Percentiles rank a stretch among this genome's conserved stretches.
phyloP scores from a whole-genome alignment of 768 basidiomycete genomes.

The Tricholoma saponaceum region DNA sequence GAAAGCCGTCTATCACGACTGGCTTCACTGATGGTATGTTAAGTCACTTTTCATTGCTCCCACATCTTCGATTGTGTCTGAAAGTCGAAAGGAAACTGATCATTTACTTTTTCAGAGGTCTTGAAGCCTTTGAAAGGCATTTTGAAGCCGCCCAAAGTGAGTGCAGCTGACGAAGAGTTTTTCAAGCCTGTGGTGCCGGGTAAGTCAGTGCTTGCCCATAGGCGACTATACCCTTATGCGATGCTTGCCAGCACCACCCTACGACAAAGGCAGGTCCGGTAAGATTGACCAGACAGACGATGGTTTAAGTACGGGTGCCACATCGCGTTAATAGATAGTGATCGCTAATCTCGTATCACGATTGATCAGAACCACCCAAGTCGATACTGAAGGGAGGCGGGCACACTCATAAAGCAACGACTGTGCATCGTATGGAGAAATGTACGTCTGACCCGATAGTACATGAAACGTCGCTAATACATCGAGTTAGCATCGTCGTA shows the following conservation, averaged over 20 bases:
- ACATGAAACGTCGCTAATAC: neutral
- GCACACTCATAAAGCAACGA: slow-evolving; percentile 9
- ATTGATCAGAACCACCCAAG: slow-evolving; percentile 6
- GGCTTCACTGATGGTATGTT: slow-evolving; percentile 1
- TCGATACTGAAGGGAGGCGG: slow-evolving; percentile 13
- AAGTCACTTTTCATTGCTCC: neutral
- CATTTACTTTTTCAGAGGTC: slow-evolving; percentile 2
- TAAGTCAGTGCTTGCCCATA: neutral
- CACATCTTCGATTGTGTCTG: neutral
- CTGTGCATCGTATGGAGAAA: slow-evolving; percentile 14
- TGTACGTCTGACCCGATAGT: slow-evolving; percentile 12
- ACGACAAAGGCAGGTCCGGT: slow-evolving; percentile 8
- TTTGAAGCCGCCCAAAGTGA: slow-evolving; percentile 8
- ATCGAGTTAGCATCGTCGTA: slow-evolving; percentile 1
- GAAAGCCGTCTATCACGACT: slow-evolving; percentile 6
- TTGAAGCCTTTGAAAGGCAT: slow-evolving; percentile 11
- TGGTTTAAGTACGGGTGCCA: slow-evolving; percentile 9
- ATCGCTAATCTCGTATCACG: slow-evolving; percentile 7
- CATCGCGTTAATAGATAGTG: neutral
- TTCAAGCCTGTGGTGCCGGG: slow-evolving; percentile 10
- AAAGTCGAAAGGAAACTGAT: neutral
- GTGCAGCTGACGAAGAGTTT: slow-evolving; percentile 3
- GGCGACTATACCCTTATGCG: neutral
- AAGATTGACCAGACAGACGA: slow-evolving; percentile 6
- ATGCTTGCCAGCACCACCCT: slow-evolving; percentile 3